Evolutionary conservation across 805 yeast species (phyloP), one percentile per base, ranked within the genome.

Genomic region (Sungouiozyma ichnusensis): DNA sequence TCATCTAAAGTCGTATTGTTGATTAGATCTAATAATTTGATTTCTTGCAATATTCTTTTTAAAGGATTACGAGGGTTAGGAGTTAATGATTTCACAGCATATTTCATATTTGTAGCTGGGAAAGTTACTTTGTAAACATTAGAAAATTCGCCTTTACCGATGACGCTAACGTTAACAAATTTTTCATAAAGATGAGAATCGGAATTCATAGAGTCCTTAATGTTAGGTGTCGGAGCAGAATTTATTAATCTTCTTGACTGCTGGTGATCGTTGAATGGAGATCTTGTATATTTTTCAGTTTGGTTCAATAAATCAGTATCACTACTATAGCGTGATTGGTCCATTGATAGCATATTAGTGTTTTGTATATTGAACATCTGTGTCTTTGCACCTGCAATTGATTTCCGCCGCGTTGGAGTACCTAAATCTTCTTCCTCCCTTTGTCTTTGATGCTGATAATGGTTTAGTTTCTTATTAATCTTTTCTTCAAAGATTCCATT

Each of bases 131-230:
- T 83, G 61, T 78, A 92, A 15, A 94, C 98, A 17, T 77, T 69
- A 2, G 96, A 86, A 55, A 92, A 92, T 60, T 86, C 95, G 18
- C 98, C 97, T 31, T 74, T 68, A 2, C 95, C 95, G 17, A 90
- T 66, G 36, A 79, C 64, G 36, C 72, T 70, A 36, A 90, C 88
- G 47, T 81, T 78, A 17, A 80, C 55, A 46, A 75, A 75, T 50
- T 69, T 69, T 11, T 73, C 67, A 33, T 65, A 55, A 20, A 75
- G 54, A 55, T 74, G 76, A 1, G 61, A 44, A 46, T 55, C 63
- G 6, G 64, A 62, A 18, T 57, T 58, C 36, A 46, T 35, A 14
- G 34, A 17, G 32, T 33, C 3, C 13, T 33, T 11, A 11, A 32
- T 18, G n/a, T 17, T 24, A 5, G 36, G 16, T 11, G 29, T 39